Base-by-base conservation (phyloP, 768 basidiomycete genomes). In the Lyophyllum atratum region DNA sequence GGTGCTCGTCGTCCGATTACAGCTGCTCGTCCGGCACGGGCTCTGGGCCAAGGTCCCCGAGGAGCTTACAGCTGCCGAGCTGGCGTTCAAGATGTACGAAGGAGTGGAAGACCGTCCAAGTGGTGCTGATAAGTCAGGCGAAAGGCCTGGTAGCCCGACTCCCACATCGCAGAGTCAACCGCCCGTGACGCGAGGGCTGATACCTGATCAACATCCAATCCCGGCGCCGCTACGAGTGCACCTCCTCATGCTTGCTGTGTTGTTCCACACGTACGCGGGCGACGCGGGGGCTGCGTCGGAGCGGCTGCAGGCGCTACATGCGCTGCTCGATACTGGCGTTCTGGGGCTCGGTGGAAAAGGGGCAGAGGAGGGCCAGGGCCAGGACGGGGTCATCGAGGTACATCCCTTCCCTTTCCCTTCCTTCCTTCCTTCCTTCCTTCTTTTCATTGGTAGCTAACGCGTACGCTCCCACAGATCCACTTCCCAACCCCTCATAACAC, bases 231-330 rank as follows among this genome's bases (percentile, higher is more conserved):
- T 78, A 25, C 66, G 76, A 2, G 71, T 87, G 3, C 88, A 92
- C 63, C 68, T 83, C 9, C 82, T 92, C 22, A 78, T 90, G 48
- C 70, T 90, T 21, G 78, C 83, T 3, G 75, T 89, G 9, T 68
- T 86, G 21, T 89, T 80, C 64, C 76, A 84, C 62, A 88, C 87
- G 0, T 85, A 89, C 60, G 70, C 71, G 0, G 88, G 88, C 7
- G 73, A 76, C 50, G 74, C 80, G 5, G 65, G 73, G 17, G 72
- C 75, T 14, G 78, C 83, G 0, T 74, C 80, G n/a, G 67, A 73
- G 8, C 73, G 89, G 19, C 70, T 92, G 31, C 74, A 79, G 34
- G 75, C 76, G 44, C 68, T 93, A 1, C 90, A 93, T 66, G 75
- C 79, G n/a, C 68, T 90, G 25, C 77, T 92, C 49, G 91, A 92